These are phyloP conservation scores for Ascochyta fabae DNA, from an alignment of 2,329 filamentous ascomycete genomes.

Conservation along the genomic window DNA sequence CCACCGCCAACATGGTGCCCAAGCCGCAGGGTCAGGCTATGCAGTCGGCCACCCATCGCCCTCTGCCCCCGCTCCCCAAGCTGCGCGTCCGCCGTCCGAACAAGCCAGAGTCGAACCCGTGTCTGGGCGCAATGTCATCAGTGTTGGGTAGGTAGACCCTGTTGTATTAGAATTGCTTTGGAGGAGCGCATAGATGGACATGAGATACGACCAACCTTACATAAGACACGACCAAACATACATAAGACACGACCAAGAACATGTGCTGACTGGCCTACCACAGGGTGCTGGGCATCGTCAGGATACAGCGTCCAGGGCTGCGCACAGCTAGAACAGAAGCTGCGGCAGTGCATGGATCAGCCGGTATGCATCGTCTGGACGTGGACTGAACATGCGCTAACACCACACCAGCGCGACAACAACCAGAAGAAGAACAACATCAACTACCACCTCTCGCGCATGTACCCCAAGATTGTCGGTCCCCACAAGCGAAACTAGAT, in stretches of 20 bases:
- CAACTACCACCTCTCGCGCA: conserved; percentile 87
- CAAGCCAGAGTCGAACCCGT: conserved; percentile 67
- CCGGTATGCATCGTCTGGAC: conserved; percentile 60
- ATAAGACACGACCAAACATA: no score
- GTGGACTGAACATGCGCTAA: conserved; percentile 6
- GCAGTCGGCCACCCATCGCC: conserved; percentile 52
- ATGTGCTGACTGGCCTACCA: conserved; percentile 25
- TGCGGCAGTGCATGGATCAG: conserved; percentile 79
- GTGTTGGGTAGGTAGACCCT: conserved; percentile 63
- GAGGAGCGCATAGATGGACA: not conserved
- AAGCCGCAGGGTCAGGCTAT: conserved; percentile 44
- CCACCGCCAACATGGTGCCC: conserved; percentile 40
- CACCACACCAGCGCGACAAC: conserved; percentile 58
- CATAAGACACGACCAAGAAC: not conserved
- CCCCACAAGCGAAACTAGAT: conserved; percentile 68
- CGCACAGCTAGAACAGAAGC: conserved; percentile 64
- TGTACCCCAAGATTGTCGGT: conserved; percentile 76
- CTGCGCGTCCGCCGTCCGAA: conserved; percentile 71
- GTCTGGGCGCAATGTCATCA: conserved; percentile 69
- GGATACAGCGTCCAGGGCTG: conserved; percentile 71
- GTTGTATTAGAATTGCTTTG: not conserved
- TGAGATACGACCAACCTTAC: no score
- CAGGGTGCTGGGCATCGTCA: conserved; percentile 84
- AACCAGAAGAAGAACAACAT: conserved; percentile 74
- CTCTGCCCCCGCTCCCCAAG: conserved; percentile 66